These are phyloP conservation scores for Tricholoma bakamatsutake DNA, from an alignment of 768 basidiomycete species.

Conservation along the genomic window DNA sequence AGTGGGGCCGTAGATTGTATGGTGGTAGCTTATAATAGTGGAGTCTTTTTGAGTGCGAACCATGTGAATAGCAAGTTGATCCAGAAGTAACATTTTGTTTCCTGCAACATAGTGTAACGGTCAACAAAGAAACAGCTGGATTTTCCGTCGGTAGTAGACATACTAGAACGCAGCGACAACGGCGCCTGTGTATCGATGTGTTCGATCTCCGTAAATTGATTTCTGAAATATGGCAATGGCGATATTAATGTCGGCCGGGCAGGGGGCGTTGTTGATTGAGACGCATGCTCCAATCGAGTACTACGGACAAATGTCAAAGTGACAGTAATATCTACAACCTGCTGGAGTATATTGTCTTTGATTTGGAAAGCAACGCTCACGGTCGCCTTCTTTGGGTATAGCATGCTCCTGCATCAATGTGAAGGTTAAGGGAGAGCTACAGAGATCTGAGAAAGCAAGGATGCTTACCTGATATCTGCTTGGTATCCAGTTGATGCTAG, in stretches of 20 bases:
- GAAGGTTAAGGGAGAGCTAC: too few relatives aligned
- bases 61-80: slow-evolving; percentile 52
- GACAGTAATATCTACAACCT: slow-evolving; percentile 42
- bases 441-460: neutral
- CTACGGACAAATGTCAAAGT: slow-evolving; percentile 49
- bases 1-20: slow-evolving; percentile 22
- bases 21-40: slow-evolving; percentile 42
- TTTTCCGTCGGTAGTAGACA: neutral
- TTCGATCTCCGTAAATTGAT: slow-evolving; percentile 18
- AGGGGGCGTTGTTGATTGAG: neutral
- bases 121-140: neutral
- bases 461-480: slow-evolving; percentile 52
- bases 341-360: neutral
- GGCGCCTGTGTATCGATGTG: slow-evolving; percentile 50
- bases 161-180: slow-evolving; percentile 33
- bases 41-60: slow-evolving; percentile 31
- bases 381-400: neutral
- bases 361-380: neutral
- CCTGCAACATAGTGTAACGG: slow-evolving; percentile 12
- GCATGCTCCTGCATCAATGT: neutral
- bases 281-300: slow-evolving; percentile 9
- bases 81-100: slow-evolving; percentile 32
- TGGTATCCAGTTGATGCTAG: slow-evolving; percentile 62
- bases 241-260: slow-evolving; percentile 8
- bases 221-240: neutral